Base-by-base conservation (phyloP, 768 basidiomycete species). In the Coprinellus aureogranulatus region DNA sequence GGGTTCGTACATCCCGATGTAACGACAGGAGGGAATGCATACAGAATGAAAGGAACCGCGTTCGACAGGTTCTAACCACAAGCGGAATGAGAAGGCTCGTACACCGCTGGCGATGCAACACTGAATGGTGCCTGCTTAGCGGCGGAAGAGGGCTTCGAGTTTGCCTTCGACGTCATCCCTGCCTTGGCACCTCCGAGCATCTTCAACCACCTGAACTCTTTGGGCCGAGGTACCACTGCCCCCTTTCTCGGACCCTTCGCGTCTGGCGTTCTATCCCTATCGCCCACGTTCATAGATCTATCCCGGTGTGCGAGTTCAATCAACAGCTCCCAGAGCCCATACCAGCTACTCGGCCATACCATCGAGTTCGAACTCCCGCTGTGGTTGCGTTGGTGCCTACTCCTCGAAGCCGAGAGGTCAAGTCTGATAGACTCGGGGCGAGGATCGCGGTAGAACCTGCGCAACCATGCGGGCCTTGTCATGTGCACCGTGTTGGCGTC, bases 261-360 rank as follows among this genome's bases (percentile, higher is more conserved):
- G 8, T 49, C 48, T 18, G 28, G 48, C 25, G 26, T 28, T 27
- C 18, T 49, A 23, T 28, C 6, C 48, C 10, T 18, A 14, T 23
- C 42, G 18, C 23, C 42, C 25, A 28, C 48, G 25, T 30, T 23
- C 23, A 8, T 18, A 5, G 18, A 8, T 9, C 8, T 27, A 20
- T 74, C 69, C 48, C 64, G 63, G 37, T 69, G 67, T 25, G 75
- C 73, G 3, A 84, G 71, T 55, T 77, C 74, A 46, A 78, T 60
- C 47, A 86, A 71, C 46, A 84, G 53, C 56, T 83, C 78, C 81
- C 82, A 84, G 55, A 81, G 81, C 27, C 72, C 72, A 59, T 83
- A 79, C 81, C 82, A 84, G 57, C 72, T 76, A 11, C 73, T 72
- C 37, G 75, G 69, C 82, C 81, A 83, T 25, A 61, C 61, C 16